A percentile compares a stretch with the other conserved stretches of the same genome.
Conservation (phyloP, 768 basidiomycete species). For the Gymnopilus junonius region DNA sequence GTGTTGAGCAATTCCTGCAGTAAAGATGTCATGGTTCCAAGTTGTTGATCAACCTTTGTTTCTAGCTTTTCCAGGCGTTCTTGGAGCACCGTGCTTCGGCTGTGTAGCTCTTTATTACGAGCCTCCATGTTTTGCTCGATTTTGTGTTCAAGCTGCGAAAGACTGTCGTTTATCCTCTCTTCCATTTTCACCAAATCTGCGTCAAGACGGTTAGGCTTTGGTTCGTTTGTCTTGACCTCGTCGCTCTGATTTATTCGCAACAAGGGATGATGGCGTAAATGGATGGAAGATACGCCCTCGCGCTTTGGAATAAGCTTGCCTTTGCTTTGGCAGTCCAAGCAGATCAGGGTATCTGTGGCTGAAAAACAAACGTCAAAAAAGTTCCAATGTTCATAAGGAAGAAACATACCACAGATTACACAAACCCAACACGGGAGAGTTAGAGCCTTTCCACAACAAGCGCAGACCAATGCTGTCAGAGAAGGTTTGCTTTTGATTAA, state of each 20-base stretch:
- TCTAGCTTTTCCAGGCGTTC: not conserved
- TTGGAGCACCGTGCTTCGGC: not conserved
- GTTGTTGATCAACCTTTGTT: not conserved
- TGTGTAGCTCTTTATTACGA: no score
- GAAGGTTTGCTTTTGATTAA: not conserved
- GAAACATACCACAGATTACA: constrained; percentile 4
- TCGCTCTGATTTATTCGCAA: not conserved
- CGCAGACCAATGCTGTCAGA: not conserved
- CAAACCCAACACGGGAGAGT: constrained; percentile 10
- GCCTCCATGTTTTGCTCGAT: not conserved
- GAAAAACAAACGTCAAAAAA: not conserved
- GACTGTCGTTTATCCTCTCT: not conserved
- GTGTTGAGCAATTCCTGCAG: not conserved
- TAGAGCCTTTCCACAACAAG: constrained; percentile 2
- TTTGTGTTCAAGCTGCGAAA: not conserved
- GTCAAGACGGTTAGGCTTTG: not conserved
- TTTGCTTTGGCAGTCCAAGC: not conserved
- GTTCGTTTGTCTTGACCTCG: not conserved
- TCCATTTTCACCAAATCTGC: not conserved
- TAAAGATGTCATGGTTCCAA: not conserved
- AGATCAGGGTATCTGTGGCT: not conserved
- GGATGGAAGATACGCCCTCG: not conserved
- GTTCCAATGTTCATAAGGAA: no score
- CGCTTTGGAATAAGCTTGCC: not conserved
- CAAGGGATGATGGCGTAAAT: not conserved